phyloP scores from a whole-genome alignment of 768 basidiomycete genomes.

The Chalciporus piperatus region DNA sequence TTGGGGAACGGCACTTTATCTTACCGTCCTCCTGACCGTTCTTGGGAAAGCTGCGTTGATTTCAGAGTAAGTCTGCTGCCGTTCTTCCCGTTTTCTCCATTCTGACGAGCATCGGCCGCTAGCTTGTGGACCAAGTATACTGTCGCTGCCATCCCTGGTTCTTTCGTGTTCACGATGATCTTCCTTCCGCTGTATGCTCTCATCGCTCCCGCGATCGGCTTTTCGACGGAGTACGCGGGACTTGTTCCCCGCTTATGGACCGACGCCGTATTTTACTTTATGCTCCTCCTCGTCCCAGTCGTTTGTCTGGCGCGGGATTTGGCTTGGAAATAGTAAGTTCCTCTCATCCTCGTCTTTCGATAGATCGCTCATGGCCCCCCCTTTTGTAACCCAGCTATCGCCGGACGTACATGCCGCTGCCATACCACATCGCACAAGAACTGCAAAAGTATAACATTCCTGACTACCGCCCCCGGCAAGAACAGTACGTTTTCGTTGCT shows the following conservation, averaged over 20 bases:
- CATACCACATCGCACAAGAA: conserved; percentile 99
- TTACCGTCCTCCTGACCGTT: conserved; percentile 89
- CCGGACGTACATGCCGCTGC: conserved; percentile 82
- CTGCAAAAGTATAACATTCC: conserved; percentile 99
- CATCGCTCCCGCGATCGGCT: conserved; percentile 80
- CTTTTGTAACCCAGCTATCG: conserved; percentile 60
- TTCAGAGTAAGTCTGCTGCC: conserved; percentile 74
- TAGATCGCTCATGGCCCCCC: not conserved
- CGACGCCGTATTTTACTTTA: conserved; percentile 85
- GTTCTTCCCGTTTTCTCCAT: not conserved
- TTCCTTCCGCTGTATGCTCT: conserved; percentile 89
- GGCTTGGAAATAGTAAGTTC: conserved; percentile 93
- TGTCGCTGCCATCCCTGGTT: conserved; percentile 95
- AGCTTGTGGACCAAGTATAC: conserved; percentile 99
- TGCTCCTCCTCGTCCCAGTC: conserved; percentile 78
- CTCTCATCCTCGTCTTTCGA: not conserved
- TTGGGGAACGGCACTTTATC: conserved; percentile 97
- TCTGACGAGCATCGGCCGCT: conserved; percentile 1
- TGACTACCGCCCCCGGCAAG: conserved; percentile 94
- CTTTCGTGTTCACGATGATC: conserved; percentile 94
- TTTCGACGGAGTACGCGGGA: conserved; percentile 87
- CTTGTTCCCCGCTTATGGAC: conserved; percentile 91
- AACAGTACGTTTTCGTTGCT: conserved; percentile 75
- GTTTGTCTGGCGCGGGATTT: conserved; percentile 87
- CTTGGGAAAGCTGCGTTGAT: conserved; percentile 96